Base-by-base conservation (phyloP, 371 early-diverging fungal species). In the Choanephora cucurbitarum region DNA sequence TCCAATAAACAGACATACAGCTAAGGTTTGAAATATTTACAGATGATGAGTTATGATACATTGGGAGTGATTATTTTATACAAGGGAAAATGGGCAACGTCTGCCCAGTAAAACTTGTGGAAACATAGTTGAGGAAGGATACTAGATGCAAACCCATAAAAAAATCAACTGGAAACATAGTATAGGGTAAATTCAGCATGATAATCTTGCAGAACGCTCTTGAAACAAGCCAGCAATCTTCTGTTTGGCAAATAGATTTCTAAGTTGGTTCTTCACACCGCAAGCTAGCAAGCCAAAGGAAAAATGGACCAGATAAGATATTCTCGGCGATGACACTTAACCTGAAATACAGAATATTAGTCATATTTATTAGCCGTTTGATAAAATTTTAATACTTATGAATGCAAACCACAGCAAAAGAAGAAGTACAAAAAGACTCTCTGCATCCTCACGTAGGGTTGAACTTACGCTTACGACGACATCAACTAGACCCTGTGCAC, bases 401-500 rank as follows among this genome's bases (percentile, higher is more conserved):
- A 44, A n/a, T 44, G 44, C 44, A 14, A 19, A 52, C 17, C 17
- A 17, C 44, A 52, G 33, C 19, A 32, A 17, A 52, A 52, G 28
- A 28, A 14, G 18, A 52, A 31, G 53, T 52, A 32, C 44, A 44
- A 44, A 52, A 52, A 52, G 43, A 44, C 34, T 52, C 53, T 44
- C 33, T 52, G 44, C 53, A 44, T 44, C 53, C 53, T 21, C 53
- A 52, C 44, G 44, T 44, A 21, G 18, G 44, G 44, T 52, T 44
- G 33, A 44, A 52, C 53, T 1, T 19, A 52, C 43, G 53, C 23
- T 22, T 44, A 52, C 44, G 44, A 43, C 44, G 52, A 52, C 44
- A 52, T 52, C 44, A 52, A 44, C 53, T 52, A 44, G 53, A 44
- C 53, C 34, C 53, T 52, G 44, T 52, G 14, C 10, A 18, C 32